These are phyloP conservation scores for Aspergillus felis DNA, from an alignment of 2,329 filamentous ascomycete genomes.

Conservation along the genomic window DNA sequence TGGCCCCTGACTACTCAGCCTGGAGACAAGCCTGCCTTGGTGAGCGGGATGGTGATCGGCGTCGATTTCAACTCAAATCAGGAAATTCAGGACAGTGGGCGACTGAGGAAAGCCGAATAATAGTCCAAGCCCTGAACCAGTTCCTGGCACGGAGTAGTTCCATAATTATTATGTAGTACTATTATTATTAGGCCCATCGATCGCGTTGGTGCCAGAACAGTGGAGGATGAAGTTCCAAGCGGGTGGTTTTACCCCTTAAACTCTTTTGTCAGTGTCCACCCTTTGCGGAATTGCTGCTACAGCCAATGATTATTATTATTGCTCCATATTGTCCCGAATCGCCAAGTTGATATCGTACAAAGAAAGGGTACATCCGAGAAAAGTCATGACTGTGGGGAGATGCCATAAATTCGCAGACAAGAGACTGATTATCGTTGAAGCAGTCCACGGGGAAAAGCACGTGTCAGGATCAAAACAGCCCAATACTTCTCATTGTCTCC, in stretches of 20 bases:
- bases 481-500: background rate
- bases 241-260: constrained; percentile 3
- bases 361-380: background rate
- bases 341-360: background rate
- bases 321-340: background rate
- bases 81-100: constrained; percentile 1
- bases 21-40: constrained; percentile 1
- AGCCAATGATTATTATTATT: no score
- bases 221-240: constrained; percentile 5
- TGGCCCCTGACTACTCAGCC: background rate
- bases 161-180: background rate
- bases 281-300: no score
- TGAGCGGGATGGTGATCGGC: constrained; percentile 9
- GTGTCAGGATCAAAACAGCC: background rate
- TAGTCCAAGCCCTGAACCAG: background rate
- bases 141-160: background rate
- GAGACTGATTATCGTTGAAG: background rate
- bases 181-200: constrained; percentile 8
- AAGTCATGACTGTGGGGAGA: background rate
- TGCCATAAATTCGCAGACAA: background rate
- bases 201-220: constrained; percentile 11
- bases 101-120: constrained; percentile 1
- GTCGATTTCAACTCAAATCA: constrained; percentile 5
- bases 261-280: background rate
- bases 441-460: background rate